Percentiles rank a stretch among this genome's conserved stretches.
Evolutionary conservation across 345 rosid species (phyloP).

Genomic region (Salix koriyanagi): DNA sequence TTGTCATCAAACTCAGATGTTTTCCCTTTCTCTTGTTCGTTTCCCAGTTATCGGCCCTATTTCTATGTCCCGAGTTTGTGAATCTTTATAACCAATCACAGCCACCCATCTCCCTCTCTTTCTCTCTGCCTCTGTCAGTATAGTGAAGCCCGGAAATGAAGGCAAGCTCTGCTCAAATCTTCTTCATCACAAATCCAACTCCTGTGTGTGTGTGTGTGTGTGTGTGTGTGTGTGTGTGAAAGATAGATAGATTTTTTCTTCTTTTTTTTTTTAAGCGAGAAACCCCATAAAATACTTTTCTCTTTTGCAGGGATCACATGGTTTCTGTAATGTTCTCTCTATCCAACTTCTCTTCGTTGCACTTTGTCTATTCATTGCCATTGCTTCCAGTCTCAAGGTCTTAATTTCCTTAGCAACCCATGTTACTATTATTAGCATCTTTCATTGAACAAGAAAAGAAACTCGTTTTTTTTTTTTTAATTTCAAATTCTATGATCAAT

Average conservation of each 20-base stretch:
- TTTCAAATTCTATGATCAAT: not conserved
- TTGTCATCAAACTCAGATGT: not conserved
- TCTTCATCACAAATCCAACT: not conserved
- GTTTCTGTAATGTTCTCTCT: not conserved
- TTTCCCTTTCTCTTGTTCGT: not conserved
- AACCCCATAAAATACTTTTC: not conserved
- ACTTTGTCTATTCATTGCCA: constrained; percentile 8
- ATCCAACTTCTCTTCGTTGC: constrained; percentile 8
- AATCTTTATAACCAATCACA: not conserved
- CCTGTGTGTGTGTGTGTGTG: not conserved
- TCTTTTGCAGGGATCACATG: constrained; percentile 20
- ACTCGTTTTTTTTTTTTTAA: not conserved
- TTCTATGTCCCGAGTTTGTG: not conserved
- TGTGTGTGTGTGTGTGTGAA: not conserved
- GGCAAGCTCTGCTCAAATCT: not conserved
- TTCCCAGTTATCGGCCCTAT: not conserved
- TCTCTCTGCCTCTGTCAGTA: not conserved
- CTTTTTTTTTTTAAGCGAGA: not conserved
- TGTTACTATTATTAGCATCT: not conserved
- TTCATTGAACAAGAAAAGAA: not conserved
- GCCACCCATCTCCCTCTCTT: not conserved
- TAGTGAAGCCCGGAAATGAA: constrained; percentile 11
- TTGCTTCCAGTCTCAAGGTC: constrained; percentile 30
- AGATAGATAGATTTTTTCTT: not conserved
- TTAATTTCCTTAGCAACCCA: not conserved